Evolutionary conservation across 2,329 filamentous ascomycete genomes (phyloP).

Genomic region (Diaporthe destruens): DNA sequence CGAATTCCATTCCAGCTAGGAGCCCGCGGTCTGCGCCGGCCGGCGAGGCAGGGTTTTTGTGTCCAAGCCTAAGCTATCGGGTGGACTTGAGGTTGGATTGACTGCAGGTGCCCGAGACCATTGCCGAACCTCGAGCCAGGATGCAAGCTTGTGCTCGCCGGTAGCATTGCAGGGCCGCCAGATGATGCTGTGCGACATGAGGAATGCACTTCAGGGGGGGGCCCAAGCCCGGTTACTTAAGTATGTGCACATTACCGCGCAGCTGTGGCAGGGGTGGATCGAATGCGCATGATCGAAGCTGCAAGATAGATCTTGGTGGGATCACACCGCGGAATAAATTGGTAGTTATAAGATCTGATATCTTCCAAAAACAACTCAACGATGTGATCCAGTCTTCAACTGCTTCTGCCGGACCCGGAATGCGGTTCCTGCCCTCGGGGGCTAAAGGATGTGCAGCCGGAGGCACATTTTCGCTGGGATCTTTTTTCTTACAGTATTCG

Average conservation of each 20-base stretch:
- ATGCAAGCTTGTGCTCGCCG: background rate
- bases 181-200: conserved; percentile 21
- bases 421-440: conserved; percentile 7
- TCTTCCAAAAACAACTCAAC: background rate
- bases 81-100: background rate
- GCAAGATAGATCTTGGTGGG: conserved; percentile 7
- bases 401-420: conserved; percentile 23
- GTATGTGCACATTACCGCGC: background rate
- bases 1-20: background rate
- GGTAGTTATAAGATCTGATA: background rate
- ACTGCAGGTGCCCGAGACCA: conserved; percentile 32
- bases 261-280: conserved; percentile 7
- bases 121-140: conserved; percentile 21
- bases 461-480: background rate
- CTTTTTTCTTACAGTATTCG: background rate
- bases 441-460: conserved; percentile 15
- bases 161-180: conserved; percentile 10
- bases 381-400: background rate
- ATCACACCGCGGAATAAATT: background rate
- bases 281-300: conserved; percentile 12
- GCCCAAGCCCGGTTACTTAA: background rate
- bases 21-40: conserved; percentile 21
- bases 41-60: conserved; percentile 25
- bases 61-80: background rate
- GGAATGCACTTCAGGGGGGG: background rate